These are phyloP conservation scores for Pisolithus albus DNA, from an alignment of 768 basidiomycete genomes.

Conservation along the genomic window DNA sequence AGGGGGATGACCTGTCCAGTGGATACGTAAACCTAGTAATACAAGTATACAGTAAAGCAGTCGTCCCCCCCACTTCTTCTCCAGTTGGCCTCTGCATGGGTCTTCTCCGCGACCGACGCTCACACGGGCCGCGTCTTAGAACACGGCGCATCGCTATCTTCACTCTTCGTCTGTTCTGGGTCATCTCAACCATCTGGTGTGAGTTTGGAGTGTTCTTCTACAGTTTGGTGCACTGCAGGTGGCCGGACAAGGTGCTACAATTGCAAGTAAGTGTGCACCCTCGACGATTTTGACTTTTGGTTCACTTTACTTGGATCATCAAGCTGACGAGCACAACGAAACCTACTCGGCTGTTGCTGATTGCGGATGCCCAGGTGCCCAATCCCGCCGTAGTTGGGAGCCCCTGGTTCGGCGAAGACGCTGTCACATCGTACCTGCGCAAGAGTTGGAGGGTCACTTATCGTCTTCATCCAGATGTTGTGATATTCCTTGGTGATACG, in stretches of 20 bases:
- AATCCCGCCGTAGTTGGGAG: conserved; percentile 29
- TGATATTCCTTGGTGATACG: conserved; percentile 78
- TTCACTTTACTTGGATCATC: conserved; percentile 7
- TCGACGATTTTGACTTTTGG: conserved; percentile 5
- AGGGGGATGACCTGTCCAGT: too few species aligned
- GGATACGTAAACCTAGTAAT: too few species aligned
- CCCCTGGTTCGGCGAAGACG: conserved; percentile 40
- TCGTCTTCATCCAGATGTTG: conserved; percentile 50
- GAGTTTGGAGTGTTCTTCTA: conserved; percentile 57
- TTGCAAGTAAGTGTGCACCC: conserved; percentile 18
- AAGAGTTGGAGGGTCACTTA: conserved; percentile 65
- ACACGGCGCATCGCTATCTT: conserved; percentile 32
- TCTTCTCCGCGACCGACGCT: conserved; percentile 23
- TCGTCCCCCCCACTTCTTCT: too few species aligned
- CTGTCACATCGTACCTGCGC: conserved; percentile 51
- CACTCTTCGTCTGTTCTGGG: conserved; percentile 45
- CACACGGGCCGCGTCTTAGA: conserved; percentile 16
- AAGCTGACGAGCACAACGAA: conserved; percentile 9
- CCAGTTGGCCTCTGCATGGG: conserved; percentile 13
- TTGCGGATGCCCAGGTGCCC: conserved; percentile 64
- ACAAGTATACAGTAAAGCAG: too few species aligned
- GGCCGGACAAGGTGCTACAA: conserved; percentile 41
- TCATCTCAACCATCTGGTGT: conserved; percentile 55
- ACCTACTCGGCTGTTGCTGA: conserved; percentile 54
- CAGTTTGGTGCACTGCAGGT: conserved; percentile 51